phyloP scores from a whole-genome alignment of 2,329 filamentous ascomycete genomes.

The Furcasterigmium furcatum region DNA sequence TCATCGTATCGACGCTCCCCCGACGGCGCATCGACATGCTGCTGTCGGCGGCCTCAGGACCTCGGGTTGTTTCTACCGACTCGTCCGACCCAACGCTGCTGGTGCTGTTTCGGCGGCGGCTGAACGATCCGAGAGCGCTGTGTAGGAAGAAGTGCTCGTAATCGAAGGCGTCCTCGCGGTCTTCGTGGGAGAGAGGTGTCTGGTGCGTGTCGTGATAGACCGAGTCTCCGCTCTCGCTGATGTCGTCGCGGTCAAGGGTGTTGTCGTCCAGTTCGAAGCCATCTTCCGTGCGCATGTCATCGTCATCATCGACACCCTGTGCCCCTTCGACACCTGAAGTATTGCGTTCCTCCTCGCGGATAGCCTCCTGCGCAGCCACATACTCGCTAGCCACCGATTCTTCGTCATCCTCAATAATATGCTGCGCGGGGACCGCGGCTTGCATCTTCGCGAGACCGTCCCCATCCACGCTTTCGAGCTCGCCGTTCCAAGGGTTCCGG shows the following conservation, averaged over 20 bases:
- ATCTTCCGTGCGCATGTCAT: slow-evolving; percentile 35
- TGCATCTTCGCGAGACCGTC: slow-evolving; percentile 13
- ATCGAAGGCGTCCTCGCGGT: slow-evolving; percentile 92
- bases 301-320: slow-evolving; percentile 23
- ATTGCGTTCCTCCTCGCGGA: slow-evolving; percentile 17
- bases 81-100: slow-evolving; percentile 57
- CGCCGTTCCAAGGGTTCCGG: slow-evolving; percentile 24
- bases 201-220: slow-evolving; percentile 60
- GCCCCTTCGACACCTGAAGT: slow-evolving; percentile 3
- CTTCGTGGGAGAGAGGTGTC: slow-evolving; percentile 75
- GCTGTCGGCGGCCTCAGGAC: slow-evolving; percentile 32
- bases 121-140: slow-evolving; percentile 81
- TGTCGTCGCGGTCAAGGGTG: slow-evolving; percentile 29
- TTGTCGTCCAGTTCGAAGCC: slow-evolving; percentile 30
- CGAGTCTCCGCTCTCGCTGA: slow-evolving; percentile 61
- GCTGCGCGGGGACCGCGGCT: slow-evolving; percentile 3
- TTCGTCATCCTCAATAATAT: slow-evolving; percentile 17
- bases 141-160: slow-evolving; percentile 96
- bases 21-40: slow-evolving; percentile 27
- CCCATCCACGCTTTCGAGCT: slow-evolving; percentile 21
- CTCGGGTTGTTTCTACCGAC: slow-evolving; percentile 60
- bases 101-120: slow-evolving; percentile 44
- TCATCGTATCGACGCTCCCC: slow-evolving; percentile 45
- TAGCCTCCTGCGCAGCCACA: slow-evolving; percentile 19
- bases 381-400: slow-evolving; percentile 21